Conservation (phyloP, 495 filamentous ascomycete species). For the Pseudoneurospora amorphoporcata region DNA sequence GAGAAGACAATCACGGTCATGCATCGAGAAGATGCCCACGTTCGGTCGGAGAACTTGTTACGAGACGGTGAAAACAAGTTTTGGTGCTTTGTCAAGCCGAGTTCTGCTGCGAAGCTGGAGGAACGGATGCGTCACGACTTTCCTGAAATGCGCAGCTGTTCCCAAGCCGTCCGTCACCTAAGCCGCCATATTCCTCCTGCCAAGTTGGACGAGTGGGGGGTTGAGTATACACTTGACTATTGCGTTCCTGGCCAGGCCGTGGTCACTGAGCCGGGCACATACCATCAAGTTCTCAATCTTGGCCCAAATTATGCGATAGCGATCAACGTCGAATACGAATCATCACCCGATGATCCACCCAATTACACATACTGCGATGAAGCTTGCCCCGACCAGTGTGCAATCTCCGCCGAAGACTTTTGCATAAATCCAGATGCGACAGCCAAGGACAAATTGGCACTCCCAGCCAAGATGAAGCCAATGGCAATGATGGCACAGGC, state of each 20-base stretch:
- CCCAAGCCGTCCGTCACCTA: slow-evolving; percentile 24
- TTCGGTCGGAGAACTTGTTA: slow-evolving; percentile 24
- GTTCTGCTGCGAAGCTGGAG: slow-evolving; percentile 14
- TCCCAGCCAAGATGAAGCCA: background rate
- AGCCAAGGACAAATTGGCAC: background rate
- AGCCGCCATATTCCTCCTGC: slow-evolving; percentile 22
- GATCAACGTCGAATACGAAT: slow-evolving; percentile 24
- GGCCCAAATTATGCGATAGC: slow-evolving; percentile 25
- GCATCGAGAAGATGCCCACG: slow-evolving; percentile 26
- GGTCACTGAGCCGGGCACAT: slow-evolving; percentile 24
- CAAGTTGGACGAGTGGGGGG: slow-evolving; percentile 21
- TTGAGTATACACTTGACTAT: slow-evolving; percentile 26
- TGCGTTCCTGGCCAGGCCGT: slow-evolving; percentile 24
- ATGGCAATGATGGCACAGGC: background rate
- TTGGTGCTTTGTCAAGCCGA: slow-evolving; percentile 26
- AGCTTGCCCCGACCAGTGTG: slow-evolving; percentile 19
- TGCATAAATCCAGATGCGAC: background rate
- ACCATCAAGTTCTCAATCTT: slow-evolving; percentile 27
- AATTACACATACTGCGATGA: slow-evolving; percentile 20
- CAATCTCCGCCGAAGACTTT: slow-evolving; percentile 21
- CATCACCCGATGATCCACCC: slow-evolving; percentile 18
- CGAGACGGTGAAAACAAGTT: slow-evolving; percentile 25
- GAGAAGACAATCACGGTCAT: slow-evolving; percentile 25
- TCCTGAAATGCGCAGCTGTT: slow-evolving; percentile 20
- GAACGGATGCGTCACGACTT: slow-evolving; percentile 15